These are phyloP conservation scores for Monilinia laxa DNA, from an alignment of 2,329 filamentous ascomycete species.

Conservation along the genomic window DNA sequence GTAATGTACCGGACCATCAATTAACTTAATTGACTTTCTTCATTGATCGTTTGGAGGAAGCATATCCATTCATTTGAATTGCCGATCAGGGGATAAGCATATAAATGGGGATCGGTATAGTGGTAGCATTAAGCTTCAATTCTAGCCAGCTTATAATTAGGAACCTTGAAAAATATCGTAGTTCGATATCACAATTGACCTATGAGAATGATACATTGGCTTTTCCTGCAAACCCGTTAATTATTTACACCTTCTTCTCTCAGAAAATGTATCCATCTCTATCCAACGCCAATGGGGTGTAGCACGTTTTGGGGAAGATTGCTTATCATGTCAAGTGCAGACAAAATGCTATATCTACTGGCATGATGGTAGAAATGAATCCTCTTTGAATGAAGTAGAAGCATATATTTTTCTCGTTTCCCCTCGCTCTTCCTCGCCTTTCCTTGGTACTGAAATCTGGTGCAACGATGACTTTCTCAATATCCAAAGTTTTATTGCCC, in stretches of 20 bases:
- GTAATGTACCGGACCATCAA: slow-evolving; percentile 18
- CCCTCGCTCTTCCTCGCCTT: not conserved
- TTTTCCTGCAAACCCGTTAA: not conserved
- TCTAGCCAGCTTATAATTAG: not conserved
- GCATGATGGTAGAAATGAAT: not conserved
- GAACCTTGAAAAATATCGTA: slow-evolving; percentile 12
- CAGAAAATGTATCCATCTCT: not conserved
- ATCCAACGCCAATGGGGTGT: slow-evolving; percentile 6
- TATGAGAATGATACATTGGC: slow-evolving; percentile 6
- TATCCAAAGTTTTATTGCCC: slow-evolving; percentile 15
- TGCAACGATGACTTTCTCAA: slow-evolving; percentile 15
- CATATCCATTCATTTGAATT: slow-evolving; percentile 18
- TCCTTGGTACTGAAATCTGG: not conserved
- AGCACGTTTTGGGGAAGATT: slow-evolving; percentile 19
- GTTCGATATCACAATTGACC: slow-evolving; percentile 19
- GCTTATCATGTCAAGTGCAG: slow-evolving; percentile 16
- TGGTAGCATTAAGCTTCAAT: not conserved
- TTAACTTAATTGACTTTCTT: not conserved
- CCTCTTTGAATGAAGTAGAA: slow-evolving; percentile 2
- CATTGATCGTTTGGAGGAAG: slow-evolving; percentile 9
- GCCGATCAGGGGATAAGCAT: slow-evolving; percentile 19
- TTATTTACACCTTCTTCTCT: slow-evolving; percentile 21
- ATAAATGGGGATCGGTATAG: slow-evolving; percentile 2
- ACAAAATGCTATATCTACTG: slow-evolving; percentile 18
- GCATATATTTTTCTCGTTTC: not conserved